phyloP scores from a whole-genome alignment of 169 alveolate genomes.

The Blepharisma undulans region DNA sequence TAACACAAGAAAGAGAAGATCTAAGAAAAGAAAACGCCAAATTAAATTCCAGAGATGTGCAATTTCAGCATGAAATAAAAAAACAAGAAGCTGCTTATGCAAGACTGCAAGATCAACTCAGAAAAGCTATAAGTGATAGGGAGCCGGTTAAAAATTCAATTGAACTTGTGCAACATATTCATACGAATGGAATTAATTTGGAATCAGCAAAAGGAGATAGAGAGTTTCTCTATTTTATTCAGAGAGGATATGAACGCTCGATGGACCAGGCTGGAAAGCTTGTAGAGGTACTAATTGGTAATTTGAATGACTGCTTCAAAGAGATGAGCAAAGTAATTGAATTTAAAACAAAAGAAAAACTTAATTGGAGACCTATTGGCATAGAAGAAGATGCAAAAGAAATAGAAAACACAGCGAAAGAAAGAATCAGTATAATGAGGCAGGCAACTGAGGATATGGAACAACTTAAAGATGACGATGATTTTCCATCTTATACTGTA shows the following conservation, averaged over 20 bases:
- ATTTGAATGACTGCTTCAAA: neutral
- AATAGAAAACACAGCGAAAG: neutral
- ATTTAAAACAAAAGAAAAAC: neutral
- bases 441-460: neutral
- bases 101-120: conserved; percentile 17
- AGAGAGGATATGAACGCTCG: neutral
- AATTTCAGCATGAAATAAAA: conserved; percentile 19
- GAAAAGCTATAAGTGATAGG: conserved; percentile 28
- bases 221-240: neutral
- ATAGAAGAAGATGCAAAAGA: neutral
- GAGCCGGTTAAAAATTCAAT: neutral
- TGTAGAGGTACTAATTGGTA: neutral
- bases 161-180: neutral
- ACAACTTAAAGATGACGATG: neutral
- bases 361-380: neutral
- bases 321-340: neutral
- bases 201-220: neutral
- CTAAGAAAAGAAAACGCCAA: conserved; percentile 28
- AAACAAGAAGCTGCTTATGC: neutral
- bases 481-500: neutral
- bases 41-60: neutral
- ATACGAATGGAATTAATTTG: neutral
- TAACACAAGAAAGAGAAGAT: conserved; percentile 22
- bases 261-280: neutral
- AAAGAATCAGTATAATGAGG: neutral